phyloP scores from a whole-genome alignment of 2,329 filamentous ascomycete species.

The Aureobasidium sp. region DNA sequence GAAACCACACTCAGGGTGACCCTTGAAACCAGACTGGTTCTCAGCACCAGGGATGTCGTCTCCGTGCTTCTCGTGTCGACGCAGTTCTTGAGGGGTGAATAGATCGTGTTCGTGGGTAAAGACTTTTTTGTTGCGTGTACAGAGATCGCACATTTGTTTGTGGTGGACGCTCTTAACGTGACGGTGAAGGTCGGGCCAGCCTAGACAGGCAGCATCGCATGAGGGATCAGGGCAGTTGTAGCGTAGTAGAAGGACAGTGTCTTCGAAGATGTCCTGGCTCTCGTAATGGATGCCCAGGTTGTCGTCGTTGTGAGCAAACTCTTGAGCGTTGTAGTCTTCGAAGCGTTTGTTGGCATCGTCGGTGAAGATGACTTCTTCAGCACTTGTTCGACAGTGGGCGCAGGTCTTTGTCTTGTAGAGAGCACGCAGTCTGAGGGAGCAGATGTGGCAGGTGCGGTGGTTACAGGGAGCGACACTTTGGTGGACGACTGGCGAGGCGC shows the following conservation, averaged over 20 bases:
- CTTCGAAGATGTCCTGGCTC: conserved; percentile 79
- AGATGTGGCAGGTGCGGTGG: conserved; percentile 94
- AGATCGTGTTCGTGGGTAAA: conserved; percentile 97
- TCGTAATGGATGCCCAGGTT: conserved; percentile 90
- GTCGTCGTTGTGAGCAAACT: conserved; percentile 71
- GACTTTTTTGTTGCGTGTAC: conserved; percentile 90
- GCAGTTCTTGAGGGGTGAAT: conserved; percentile 71
- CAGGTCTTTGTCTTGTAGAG: conserved; percentile 95
- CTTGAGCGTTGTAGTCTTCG: conserved; percentile 66
- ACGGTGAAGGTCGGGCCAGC: conserved; percentile 68
- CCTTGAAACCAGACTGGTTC: conserved; percentile 92
- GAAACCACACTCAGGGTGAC: conserved; percentile 90
- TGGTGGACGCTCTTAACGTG: conserved; percentile 77
- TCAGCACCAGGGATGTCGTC: conserved; percentile 84
- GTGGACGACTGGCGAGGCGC: conserved; percentile 81
- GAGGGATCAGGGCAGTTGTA: conserved; percentile 88
- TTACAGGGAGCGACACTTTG: conserved; percentile 89
- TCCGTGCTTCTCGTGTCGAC: conserved; percentile 80
- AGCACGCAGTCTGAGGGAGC: conserved; percentile 79
- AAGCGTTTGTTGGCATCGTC: conserved; percentile 74
- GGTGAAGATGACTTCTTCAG: conserved; percentile 82
- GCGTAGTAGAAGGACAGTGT: conserved; percentile 76
- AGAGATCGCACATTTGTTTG: conserved; percentile 86
- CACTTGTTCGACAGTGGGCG: conserved; percentile 80
- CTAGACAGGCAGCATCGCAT: conserved; percentile 78